phyloP scores from a whole-genome alignment of 257 asterid species.

The Nicotiana tomentosiformis region DNA sequence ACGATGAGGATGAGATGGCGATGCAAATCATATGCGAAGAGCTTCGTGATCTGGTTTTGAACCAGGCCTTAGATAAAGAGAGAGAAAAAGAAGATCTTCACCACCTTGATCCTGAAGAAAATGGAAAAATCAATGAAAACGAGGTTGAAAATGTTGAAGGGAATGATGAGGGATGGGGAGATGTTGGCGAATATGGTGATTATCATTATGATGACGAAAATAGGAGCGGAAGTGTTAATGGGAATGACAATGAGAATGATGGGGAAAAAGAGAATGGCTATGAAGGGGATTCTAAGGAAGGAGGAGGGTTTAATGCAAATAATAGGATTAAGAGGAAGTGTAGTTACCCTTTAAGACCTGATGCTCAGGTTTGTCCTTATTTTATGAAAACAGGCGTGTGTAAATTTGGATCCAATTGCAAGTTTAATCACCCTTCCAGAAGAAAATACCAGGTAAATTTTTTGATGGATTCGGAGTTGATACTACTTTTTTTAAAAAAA shows the following conservation, averaged over 20 bases:
- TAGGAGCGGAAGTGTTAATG: slow-evolving; percentile 6
- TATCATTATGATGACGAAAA: neutral
- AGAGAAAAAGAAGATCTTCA: neutral
- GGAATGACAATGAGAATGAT: slow-evolving; percentile 4
- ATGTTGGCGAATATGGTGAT: slow-evolving; percentile 2
- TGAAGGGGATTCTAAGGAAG: slow-evolving; percentile 7
- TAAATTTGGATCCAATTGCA: slow-evolving; percentile 80
- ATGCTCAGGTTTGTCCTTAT: slow-evolving; percentile 78
- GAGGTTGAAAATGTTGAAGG: slow-evolving; percentile 9
- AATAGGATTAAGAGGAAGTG: slow-evolving; percentile 25
- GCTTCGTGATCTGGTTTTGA: slow-evolving; percentile 9
- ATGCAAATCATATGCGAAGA: slow-evolving; percentile 13
- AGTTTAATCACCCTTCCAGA: slow-evolving; percentile 82
- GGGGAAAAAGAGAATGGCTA: neutral
- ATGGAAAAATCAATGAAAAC: neutral
- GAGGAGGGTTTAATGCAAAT: slow-evolving; percentile 21
- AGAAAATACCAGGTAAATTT: slow-evolving; percentile 53
- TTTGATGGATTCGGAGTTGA: neutral
- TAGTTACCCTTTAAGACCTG: slow-evolving; percentile 72
- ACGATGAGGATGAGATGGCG: slow-evolving; percentile 8
- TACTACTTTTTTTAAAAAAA: too few species aligned
- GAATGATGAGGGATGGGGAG: slow-evolving; percentile 13
- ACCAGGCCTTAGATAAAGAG: slow-evolving; percentile 4
- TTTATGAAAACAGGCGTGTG: slow-evolving; percentile 73
- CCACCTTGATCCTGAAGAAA: slow-evolving; percentile 3